Percentiles rank a stretch among this genome's conserved stretches.
Conservation (phyloP, 208 protist species). For the Histomonas meleagridis region DNA sequence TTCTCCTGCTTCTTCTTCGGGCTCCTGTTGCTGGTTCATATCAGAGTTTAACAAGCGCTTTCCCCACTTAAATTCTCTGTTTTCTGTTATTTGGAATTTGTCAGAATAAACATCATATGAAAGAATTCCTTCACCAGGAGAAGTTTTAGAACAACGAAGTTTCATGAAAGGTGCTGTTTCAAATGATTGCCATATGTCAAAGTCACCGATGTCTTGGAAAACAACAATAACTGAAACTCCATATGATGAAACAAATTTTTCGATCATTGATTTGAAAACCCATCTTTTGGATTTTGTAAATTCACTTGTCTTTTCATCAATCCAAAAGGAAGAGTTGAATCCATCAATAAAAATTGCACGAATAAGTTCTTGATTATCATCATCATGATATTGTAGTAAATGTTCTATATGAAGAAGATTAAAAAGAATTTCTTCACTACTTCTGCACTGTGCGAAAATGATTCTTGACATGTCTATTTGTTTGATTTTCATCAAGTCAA, state of each 20-base stretch:
- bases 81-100: background rate
- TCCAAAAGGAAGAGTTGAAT: background rate
- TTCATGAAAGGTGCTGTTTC: background rate
- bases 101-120: background rate
- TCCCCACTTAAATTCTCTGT: background rate
- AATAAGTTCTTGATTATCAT: background rate
- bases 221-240: background rate
- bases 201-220: background rate
- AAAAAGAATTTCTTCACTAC: background rate
- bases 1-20: too few relatives aligned
- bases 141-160: background rate
- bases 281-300: background rate
- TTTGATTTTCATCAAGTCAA: background rate
- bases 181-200: background rate
- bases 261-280: background rate
- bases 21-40: too few relatives aligned
- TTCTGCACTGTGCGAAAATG: background rate
- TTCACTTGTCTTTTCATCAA: background rate
- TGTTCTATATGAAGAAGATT: background rate
- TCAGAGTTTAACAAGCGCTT: too few relatives aligned
- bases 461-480: background rate
- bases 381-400: background rate
- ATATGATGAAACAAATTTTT: background rate
- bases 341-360: background rate
- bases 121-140: background rate